Evolutionary conservation across 2,329 filamentous ascomycete species (phyloP).

Genomic region (Rhynchosporium secalis): DNA sequence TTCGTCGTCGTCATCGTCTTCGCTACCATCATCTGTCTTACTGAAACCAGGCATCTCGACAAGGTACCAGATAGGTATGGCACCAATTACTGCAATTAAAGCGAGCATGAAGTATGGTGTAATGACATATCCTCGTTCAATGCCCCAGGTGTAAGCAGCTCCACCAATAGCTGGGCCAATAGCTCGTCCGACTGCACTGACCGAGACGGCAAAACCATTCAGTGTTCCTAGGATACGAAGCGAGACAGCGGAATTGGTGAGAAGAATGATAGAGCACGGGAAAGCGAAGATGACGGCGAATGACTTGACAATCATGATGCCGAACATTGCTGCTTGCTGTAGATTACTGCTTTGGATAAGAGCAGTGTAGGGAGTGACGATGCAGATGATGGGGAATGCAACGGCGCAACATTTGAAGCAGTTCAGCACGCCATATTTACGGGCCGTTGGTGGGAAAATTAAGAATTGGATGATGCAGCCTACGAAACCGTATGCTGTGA

Average conservation of each 20-base stretch:
- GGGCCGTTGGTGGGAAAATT: constrained; percentile 77
- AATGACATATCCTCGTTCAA: constrained; percentile 73
- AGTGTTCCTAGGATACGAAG: constrained; percentile 79
- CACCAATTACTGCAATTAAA: constrained; percentile 61
- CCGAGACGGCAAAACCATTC: constrained; percentile 85
- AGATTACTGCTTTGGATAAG: constrained; percentile 51
- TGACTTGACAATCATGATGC: constrained; percentile 72
- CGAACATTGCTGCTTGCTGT: constrained; percentile 64
- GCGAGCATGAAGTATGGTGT: constrained; percentile 81
- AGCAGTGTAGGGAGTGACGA: constrained; percentile 78
- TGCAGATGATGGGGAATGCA: constrained; percentile 72
- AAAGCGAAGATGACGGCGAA: constrained; percentile 81
- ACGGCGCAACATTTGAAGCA: constrained; percentile 70
- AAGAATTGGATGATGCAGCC: constrained; percentile 85
- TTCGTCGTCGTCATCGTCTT: constrained; percentile 23
- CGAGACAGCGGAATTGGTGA: constrained; percentile 82
- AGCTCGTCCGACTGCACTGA: constrained; percentile 78
- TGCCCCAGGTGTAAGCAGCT: constrained; percentile 71
- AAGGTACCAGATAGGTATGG: constrained; percentile 72
- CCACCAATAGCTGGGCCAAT: constrained; percentile 75
- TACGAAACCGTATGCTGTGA: constrained; percentile 77
- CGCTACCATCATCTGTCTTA: constrained; percentile 40
- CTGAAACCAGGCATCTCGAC: constrained; percentile 71
- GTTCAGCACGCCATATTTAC: constrained; percentile 69
- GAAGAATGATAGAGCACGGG: constrained; percentile 83